Evolutionary conservation across 352 stramenopile species (phyloP), one percentile per base, ranked within the genome.

Genomic region (Globisporangium splendens): DNA sequence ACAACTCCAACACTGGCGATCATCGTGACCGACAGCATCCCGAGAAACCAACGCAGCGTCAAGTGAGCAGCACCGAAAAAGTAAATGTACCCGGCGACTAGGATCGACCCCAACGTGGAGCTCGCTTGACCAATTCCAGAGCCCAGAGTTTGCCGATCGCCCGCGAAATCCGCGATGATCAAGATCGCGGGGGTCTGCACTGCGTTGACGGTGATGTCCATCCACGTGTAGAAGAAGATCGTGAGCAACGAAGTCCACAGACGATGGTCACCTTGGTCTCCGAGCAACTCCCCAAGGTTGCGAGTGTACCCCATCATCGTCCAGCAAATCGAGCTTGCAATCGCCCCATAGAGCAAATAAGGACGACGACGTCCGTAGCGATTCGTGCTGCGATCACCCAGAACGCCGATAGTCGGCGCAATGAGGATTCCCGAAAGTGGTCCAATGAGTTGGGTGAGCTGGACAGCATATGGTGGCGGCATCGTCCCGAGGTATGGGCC

Each of bases 131-230:
- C 79, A 24, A 93, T 87, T 8, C 70, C 77, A 1, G 77, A 72
- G 1, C 75, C 81, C 0, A 85, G 55, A 5, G 81, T 91, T 62
- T 91, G 81, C 3, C 79, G 74, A 15, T 91, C 74, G 4, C 81
- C 83, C 1, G 79, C 81, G 59, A 93, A 91, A 53, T 93, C 81
- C 0, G 79, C 77, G 41, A 91, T 83, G 58, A 93, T 75, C 46
- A 91, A 62, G 33, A 85, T 77, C 6, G 75, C 79, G 1, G 79
- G 81, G 8, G 79, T 88, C 67, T 90, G 79, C 41, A 89, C 79
- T 15, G 90, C 70, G 62, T 93, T 93, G 31, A 90, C 77, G 0
- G 81, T 93, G 46, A 91, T 71, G 50, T 93, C 83, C 79, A 91
- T 93, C 81, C 79, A 93, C 22, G 79, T 81, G 65, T 93, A 93